phyloP scores from a whole-genome alignment of 2,329 filamentous ascomycete species.

The Cercospora zeae-maydis region DNA sequence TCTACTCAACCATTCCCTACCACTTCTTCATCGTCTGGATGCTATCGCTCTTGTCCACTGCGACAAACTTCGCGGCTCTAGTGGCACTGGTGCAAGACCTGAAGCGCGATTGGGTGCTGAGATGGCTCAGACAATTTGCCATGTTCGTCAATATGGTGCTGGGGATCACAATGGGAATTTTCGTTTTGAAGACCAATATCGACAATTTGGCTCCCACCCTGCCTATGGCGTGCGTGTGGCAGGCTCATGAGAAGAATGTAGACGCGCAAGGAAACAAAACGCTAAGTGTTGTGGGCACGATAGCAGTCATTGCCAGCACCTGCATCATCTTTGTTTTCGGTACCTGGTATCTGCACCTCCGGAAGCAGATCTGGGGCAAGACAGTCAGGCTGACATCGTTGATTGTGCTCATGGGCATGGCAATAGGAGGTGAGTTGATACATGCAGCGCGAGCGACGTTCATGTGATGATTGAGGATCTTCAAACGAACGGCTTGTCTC shows the following conservation, averaged over 20 bases:
- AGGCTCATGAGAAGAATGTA: slow-evolving; percentile 39
- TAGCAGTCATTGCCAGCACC: slow-evolving; percentile 59
- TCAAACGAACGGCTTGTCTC: not conserved
- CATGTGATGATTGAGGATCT: not conserved
- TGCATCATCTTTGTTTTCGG: slow-evolving; percentile 56
- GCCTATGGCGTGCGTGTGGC: slow-evolving; percentile 61
- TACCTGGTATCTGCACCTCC: slow-evolving; percentile 63
- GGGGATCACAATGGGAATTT: slow-evolving; percentile 55
- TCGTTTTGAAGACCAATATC: slow-evolving; percentile 55
- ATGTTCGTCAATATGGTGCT: slow-evolving; percentile 64
- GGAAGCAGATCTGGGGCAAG: slow-evolving; percentile 54
- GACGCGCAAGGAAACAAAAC: slow-evolving; percentile 36
- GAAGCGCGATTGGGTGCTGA: slow-evolving; percentile 62
- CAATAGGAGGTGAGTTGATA: slow-evolving; percentile 46
- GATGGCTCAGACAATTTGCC: slow-evolving; percentile 62
- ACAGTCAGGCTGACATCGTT: slow-evolving; percentile 53
- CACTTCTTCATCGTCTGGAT: slow-evolving; percentile 72
- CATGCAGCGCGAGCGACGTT: not conserved
- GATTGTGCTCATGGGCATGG: slow-evolving; percentile 51
- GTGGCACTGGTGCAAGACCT: slow-evolving; percentile 65
- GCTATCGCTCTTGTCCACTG: slow-evolving; percentile 60
- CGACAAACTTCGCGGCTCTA: slow-evolving; percentile 62
- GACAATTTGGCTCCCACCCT: slow-evolving; percentile 51
- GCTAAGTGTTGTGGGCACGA: slow-evolving; percentile 54
- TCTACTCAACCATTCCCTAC: slow-evolving; percentile 58